These are phyloP conservation scores for Yarrowia porcina DNA, from an alignment of 805 yeast genomes.

Conservation along the genomic window DNA sequence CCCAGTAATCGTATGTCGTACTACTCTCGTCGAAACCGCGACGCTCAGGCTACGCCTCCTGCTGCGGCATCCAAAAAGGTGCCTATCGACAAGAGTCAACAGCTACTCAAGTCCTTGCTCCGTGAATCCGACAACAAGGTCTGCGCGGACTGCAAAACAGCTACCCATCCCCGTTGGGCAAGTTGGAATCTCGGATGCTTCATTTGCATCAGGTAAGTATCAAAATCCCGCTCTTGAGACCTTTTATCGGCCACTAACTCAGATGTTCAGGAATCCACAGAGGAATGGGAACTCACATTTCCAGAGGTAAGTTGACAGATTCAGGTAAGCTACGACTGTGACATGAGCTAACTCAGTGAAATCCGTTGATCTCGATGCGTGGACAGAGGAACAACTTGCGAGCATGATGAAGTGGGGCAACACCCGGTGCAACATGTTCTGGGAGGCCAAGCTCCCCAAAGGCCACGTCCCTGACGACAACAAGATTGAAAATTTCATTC, in stretches of 20 bases:
- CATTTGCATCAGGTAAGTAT: conserved; percentile 59
- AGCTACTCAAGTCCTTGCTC: conserved; percentile 68
- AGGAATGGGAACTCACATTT: conserved; percentile 92
- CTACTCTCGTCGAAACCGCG: conserved; percentile 23
- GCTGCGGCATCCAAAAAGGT: conserved; percentile 32
- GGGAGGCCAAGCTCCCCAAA: conserved; percentile 78
- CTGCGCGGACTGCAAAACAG: conserved; percentile 90
- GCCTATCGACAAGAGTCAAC: conserved; percentile 54
- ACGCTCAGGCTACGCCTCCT: conserved; percentile 6
- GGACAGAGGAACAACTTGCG: conserved; percentile 90
- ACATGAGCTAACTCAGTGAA: conserved; percentile 49
- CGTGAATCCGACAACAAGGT: conserved; percentile 70
- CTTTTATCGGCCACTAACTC: not conserved
- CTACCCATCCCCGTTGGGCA: conserved; percentile 96
- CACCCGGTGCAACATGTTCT: conserved; percentile 67
- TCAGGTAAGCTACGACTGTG: not conserved
- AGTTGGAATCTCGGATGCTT: conserved; percentile 94
- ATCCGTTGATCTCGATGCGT: conserved; percentile 89
- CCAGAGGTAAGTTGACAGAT: conserved; percentile 44
- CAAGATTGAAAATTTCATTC: conserved; percentile 82
- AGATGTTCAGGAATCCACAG: conserved; percentile 91
- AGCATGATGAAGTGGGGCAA: conserved; percentile 88
- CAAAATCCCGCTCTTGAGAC: not conserved
- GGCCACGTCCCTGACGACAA: conserved; percentile 74
- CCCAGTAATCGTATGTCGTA: conserved; percentile 20